Evolutionary conservation across 768 basidiomycete genomes (phyloP).

Genomic region (Calvatia gigantea): DNA sequence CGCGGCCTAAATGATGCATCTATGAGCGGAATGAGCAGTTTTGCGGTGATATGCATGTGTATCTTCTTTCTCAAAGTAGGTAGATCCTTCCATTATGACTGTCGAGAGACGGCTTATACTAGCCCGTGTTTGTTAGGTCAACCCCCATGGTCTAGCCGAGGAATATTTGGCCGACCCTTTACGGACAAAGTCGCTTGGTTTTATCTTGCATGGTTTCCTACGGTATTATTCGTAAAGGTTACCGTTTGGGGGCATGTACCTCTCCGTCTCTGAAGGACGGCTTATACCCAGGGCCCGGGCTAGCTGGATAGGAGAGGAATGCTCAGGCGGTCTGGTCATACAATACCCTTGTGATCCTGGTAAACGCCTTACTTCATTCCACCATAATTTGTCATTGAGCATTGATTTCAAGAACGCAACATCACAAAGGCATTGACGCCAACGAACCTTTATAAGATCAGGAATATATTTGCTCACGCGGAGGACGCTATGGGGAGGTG

Average conservation of each 20-base stretch:
- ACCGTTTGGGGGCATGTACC: constrained; percentile 35
- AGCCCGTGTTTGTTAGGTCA: constrained; percentile 42
- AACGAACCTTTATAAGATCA: constrained; percentile 23
- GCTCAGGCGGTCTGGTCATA: constrained; percentile 26
- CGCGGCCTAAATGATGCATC: constrained; percentile 61
- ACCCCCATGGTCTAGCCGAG: constrained; percentile 51
- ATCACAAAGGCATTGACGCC: constrained; percentile 32
- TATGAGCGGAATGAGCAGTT: constrained; percentile 62
- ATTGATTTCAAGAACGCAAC: constrained; percentile 25
- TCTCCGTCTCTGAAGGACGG: constrained; percentile 33
- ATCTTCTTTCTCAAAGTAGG: constrained; percentile 68
- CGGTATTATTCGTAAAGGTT: constrained; percentile 55
- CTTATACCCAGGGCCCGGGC: constrained; percentile 32
- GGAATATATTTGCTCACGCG: constrained; percentile 31
- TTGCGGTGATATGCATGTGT: constrained; percentile 58
- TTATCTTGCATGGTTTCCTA: constrained; percentile 61
- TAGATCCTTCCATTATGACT: background rate
- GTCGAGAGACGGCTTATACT: background rate
- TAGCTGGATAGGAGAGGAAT: constrained; percentile 24
- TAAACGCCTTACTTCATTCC: background rate
- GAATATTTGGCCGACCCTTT: constrained; percentile 43
- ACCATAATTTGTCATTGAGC: background rate
- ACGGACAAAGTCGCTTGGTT: constrained; percentile 50
- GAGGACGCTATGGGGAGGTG: constrained; percentile 21
- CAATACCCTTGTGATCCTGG: constrained; percentile 22